A percentile compares a stretch with the other conserved stretches of the same genome.
These are phyloP conservation scores for Debaryomyces psychrophilus DNA, from an alignment of 1,139 yeast genomes.

Conservation along the genomic window DNA sequence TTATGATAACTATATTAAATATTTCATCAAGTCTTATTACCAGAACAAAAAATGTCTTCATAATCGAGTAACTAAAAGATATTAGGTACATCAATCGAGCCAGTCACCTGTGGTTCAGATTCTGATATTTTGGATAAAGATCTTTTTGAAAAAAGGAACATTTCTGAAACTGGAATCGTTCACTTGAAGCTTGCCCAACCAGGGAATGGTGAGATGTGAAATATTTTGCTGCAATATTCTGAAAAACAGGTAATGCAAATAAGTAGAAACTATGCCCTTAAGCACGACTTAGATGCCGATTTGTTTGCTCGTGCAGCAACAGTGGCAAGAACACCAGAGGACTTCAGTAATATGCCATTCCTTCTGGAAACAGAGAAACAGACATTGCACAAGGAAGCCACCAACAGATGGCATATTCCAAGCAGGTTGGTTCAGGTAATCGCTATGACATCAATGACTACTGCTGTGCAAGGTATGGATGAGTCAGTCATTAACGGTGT, in stretches of 20 bases:
- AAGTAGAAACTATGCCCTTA: slow-evolving; percentile 70
- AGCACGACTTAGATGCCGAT: slow-evolving; percentile 64
- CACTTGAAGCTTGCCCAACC: slow-evolving; percentile 26
- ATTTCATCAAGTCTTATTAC: too few relatives aligned
- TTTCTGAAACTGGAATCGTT: slow-evolving; percentile 29
- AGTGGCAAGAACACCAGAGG: slow-evolving; percentile 66
- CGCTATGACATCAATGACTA: slow-evolving; percentile 80
- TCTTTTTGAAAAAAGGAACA: too few relatives aligned
- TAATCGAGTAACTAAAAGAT: too few relatives aligned
- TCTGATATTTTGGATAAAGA: too few relatives aligned
- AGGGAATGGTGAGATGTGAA: slow-evolving; percentile 43
- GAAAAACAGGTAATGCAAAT: slow-evolving; percentile 67
- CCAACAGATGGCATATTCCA: slow-evolving; percentile 71
- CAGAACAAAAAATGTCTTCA: too few relatives aligned
- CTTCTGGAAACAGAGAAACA: slow-evolving; percentile 61
- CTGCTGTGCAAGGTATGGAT: slow-evolving; percentile 93
- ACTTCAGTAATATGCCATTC: slow-evolving; percentile 60
- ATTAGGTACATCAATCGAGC: too few relatives aligned
- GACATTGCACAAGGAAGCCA: slow-evolving; percentile 56
- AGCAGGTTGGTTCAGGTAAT: slow-evolving; percentile 60
- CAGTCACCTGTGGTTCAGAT: too few relatives aligned
- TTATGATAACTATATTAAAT: too few relatives aligned
- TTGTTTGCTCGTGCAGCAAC: slow-evolving; percentile 76
- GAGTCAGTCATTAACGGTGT: slow-evolving; percentile 89
- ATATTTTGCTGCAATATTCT: slow-evolving; percentile 64